A percentile compares a stretch with the other conserved stretches of the same genome.
Evolutionary conservation across 208 protist species (phyloP).

Genomic region (Leptomonas pyrrhocoris): DNA sequence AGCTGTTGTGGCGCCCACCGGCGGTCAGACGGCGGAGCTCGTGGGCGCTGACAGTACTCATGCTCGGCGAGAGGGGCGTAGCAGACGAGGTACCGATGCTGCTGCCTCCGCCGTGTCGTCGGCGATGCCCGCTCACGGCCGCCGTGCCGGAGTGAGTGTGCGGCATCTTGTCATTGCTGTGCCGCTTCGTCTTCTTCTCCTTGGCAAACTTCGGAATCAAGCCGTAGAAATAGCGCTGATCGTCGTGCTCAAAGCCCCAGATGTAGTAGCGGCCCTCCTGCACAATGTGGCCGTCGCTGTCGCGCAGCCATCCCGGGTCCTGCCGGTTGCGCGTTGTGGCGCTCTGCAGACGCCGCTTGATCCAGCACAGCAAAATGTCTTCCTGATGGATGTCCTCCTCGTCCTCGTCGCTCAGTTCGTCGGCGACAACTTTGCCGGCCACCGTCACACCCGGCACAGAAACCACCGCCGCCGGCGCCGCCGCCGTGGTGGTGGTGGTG

Average conservation of each 20-base stretch:
- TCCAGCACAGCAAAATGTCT: slow-evolving; percentile 57
- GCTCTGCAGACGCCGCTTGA: slow-evolving; percentile 48
- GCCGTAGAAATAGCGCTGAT: slow-evolving; percentile 58
- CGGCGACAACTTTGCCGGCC: neutral
- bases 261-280: slow-evolving; percentile 72
- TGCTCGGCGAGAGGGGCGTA: slow-evolving; percentile 13
- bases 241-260: slow-evolving; percentile 65
- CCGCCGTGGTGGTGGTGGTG: too few species aligned
- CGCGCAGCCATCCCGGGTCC: slow-evolving; percentile 57
- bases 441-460: neutral
- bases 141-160: slow-evolving; percentile 1
- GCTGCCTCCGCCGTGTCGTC: slow-evolving; percentile 2
- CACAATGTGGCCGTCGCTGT: slow-evolving; percentile 41
- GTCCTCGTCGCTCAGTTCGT: slow-evolving; percentile 9
- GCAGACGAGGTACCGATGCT: slow-evolving; percentile 14
- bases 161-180: slow-evolving; percentile 11
- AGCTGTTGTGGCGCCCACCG: slow-evolving; percentile 2
- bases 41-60: slow-evolving; percentile 9
- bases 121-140: slow-evolving; percentile 15
- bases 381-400: slow-evolving; percentile 44
- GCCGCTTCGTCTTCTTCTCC: slow-evolving; percentile 33
- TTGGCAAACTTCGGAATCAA: slow-evolving; percentile 69
- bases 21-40: slow-evolving; percentile 6
- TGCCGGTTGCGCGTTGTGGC: slow-evolving; percentile 38
- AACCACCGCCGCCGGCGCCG: neutral